Base-by-base conservation (phyloP, 164 flowering plant genomes). In the Cinnamomum micranthum region DNA sequence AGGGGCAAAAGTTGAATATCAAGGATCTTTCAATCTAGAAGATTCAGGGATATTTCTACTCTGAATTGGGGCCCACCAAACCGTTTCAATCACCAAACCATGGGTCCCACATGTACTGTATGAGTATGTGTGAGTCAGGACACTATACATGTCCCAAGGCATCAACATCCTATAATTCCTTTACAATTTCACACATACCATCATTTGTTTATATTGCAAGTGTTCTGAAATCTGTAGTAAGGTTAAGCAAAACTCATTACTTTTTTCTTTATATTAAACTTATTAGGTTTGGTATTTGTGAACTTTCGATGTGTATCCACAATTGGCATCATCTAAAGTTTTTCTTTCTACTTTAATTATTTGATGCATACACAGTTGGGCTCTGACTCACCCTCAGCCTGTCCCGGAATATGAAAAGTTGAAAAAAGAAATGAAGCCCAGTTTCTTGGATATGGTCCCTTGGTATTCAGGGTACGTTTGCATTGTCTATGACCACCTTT, bases 391-490 rank as follows among this genome's bases (percentile, higher is more conserved):
- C 77, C 98, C 99, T 41, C 75, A 87, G 70, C 87, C 97, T 25
- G 85, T 88, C 28, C 77, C 91, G 79, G 96, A 93, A 76, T 75
- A 81, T 78, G 92, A 95, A 76, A 88, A 89, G 79, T 75, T 84
- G 82, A 90, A 91, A 87, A 87, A 89, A 80, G 86, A 95, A 80
- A 77, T 90, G 91, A 92, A 93, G 80, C 99, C 99, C 70, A 91
- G 88, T 73, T 95, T 95, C 80, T 74, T 95, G 85, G 99, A 95
- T 77, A 95, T 95, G 99, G 99, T 95, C 83, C 99, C 99, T 78
- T 95, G 99, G 99, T 95, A 95, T 86, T 95, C 99, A 63, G 99
- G 99, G 99, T 95, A 92, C 63, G 76, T 74, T 13, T 67, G 69
- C 24, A 20, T 41, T 70, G 22, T 65, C 63, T 71, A 11, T 74